Base-by-base conservation (phyloP, 495 filamentous ascomycete genomes). In the Lasiosphaeria miniovina region DNA sequence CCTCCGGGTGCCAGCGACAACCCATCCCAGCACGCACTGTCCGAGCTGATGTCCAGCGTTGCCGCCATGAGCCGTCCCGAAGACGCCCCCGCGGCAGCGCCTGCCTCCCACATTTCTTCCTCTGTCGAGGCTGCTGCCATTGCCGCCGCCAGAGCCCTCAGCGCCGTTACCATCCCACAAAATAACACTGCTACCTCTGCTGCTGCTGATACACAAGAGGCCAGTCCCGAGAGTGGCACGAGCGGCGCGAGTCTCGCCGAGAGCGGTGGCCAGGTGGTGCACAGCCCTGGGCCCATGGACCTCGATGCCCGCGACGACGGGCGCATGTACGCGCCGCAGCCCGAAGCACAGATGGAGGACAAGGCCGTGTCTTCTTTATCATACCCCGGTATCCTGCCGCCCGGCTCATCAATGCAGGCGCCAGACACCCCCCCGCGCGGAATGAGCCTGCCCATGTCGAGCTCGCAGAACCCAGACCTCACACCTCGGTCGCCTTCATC, bases 401-500 rank as follows among this genome's bases (percentile, higher is more conserved):
- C 71, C 4, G 63, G 61, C 54, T 51, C 34, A 17, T 65, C 63
- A 59, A 80, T 77, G 74, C 69, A 68, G 58, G 73, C 72, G 34
- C 72, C 72, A 49, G 71, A 73, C 35, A 46, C 77, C 52, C 81
- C 80, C 48, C 73, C 80, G 50, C 82, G 91, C 63, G 86, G 85
- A 12, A 84, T 91, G 74, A 96, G 90, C 70, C 77, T 94, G 59
- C 90, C 91, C 14, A 83, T 85, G 68, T 80, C 89, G 12, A 81
- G 82, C 34, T 84, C 85, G 34, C 82, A 86, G 67, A 78, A 80
- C 48, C 36, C 70, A 57, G 84, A 84, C 12, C 50, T 65, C 32
- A 49, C 51, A 4, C 64, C 64, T 11, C 59, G 63, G 24, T 73
- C 74, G 33, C 77, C 92, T n/a, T 84, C 87, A 6, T 88, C 88